Base-by-base conservation (phyloP, 371 early-diverging fungal genomes). In the Circinella umbellata region DNA sequence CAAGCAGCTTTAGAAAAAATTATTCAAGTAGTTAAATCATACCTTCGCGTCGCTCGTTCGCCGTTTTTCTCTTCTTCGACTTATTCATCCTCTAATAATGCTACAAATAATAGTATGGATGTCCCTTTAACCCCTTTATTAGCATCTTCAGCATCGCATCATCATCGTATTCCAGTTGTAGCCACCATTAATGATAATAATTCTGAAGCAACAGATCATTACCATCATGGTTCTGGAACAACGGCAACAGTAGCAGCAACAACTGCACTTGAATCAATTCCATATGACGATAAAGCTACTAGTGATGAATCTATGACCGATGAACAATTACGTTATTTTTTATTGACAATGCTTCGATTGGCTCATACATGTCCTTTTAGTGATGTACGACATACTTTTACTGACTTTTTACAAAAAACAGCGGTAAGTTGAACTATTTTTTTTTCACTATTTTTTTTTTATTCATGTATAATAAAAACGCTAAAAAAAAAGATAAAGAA, bases 371-470 rank as follows among this genome's bases (percentile, higher is more conserved):
- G 90, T 62, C 90, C 90, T 0, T 89, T 84, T 70, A 72, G 75
- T 51, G 90, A 90, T 69, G 89, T 90, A 37, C 76, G 89, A 64
- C 79, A 80, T 48, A 76, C 83, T 55, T 86, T 86, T 42, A 74
- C 73, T 62, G 77, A 75, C 13, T 75, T 88, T 42, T 68, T 90
- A 67, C 77, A 63, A 46, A 76, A 79, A 20, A 68, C 83, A 15
- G 77, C 79, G 77, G 88, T 84, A 79, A 71, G 67, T 42, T 46
- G 20, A 14, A 60, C 4, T 3, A 34, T 61, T 18, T 46, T 17
- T 53, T 8, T 18, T 15, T 53, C 53, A 13, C 3, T 53, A 6
- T 53, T 6, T 53, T 0, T 42, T 11, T 42, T 11, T 42, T 42
- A 42, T 42, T 9, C 3, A 42, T 42, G 11, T 42, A 42, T 42